Evolutionary conservation across 306 rosid genomes (phyloP), one percentile per base, ranked within the genome.

Genomic region (Cicer chorassanicum): DNA sequence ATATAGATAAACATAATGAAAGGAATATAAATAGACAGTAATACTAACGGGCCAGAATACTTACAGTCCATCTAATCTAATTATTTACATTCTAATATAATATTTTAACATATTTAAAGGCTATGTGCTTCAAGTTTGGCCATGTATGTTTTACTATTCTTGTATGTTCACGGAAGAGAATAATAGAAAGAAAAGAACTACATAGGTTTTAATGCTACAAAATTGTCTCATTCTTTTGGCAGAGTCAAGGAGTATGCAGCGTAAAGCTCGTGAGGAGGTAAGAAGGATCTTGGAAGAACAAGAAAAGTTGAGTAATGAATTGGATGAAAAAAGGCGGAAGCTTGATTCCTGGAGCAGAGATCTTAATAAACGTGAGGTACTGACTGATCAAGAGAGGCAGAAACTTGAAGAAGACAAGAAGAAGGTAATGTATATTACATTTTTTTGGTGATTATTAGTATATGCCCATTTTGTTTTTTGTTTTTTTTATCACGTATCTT

Each of bases 341-440:
- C 91, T 93, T 78, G 96, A 93, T 82, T 72, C 84, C 34, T 82
- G 97, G 97, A 90, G 90, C 78, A 91, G 87, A 75, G 87, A 89
- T 76, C 70, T 93, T 56, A 89, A 91, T 88, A 91, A 88, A 73
- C 90, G 93, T 4, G 97, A 93, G 84, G 93, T 84, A 50, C 71
- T 86, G 40, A 93, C 97, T 62, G 93, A 89, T 74, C 89, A 85
- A 45, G 97, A 93, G 84, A 89, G 89, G 75, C 90, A 82, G 73
- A 88, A 89, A 74, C 98, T 91, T 71, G 96, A 88, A 8, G 98
- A 91, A 65, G 98, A 93, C 11, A 89, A 75, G 78, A 81, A 81
- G 82, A 89, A 89, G 98, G 98, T 91, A 72, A 68, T 6, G 49
- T 39, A 42, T 77, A 13, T 43, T 11, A 34, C 61, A 29, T 50